Percentiles rank a stretch among this genome's conserved stretches.
Evolutionary conservation across 352 stramenopile genomes (phyloP).

Genomic region (Pythium chondricola): DNA sequence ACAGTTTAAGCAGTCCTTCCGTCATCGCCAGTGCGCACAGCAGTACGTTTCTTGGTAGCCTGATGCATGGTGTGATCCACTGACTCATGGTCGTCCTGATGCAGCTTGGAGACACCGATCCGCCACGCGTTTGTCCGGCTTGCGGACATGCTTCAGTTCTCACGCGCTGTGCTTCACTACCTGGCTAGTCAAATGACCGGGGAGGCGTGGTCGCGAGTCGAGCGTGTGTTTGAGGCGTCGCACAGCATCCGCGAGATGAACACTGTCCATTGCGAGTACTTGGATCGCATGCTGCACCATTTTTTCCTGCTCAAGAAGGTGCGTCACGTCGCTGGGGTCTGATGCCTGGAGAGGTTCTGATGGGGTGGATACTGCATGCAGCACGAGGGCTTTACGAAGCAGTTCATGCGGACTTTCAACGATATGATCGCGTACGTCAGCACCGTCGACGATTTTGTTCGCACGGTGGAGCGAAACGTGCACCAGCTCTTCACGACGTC

Average conservation of each 20-base stretch:
- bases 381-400: conserved; percentile 58
- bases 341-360: too few relatives aligned
- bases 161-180: conserved; percentile 58
- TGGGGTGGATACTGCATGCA: too few relatives aligned
- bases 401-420: conserved; percentile 69
- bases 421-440: conserved; percentile 60
- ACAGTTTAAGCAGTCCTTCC: conserved; percentile 58
- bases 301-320: conserved; percentile 79
- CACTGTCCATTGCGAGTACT: conserved; percentile 44
- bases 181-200: conserved; percentile 47
- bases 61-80: background rate
- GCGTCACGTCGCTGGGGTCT: conserved; percentile 1
- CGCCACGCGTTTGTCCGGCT: conserved; percentile 39
- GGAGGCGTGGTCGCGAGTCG: conserved; percentile 16
- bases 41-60: conserved; percentile 29
- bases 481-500: conserved; percentile 22
- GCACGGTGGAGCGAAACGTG: conserved; percentile 39
- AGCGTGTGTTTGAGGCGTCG: conserved; percentile 16
- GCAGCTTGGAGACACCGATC: conserved; percentile 13
- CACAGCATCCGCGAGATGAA: conserved; percentile 48
- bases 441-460: conserved; percentile 46
- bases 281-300: conserved; percentile 52
- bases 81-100: background rate
- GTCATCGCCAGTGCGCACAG: conserved; percentile 37
- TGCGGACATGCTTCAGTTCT: conserved; percentile 75